Base-by-base conservation (phyloP, 345 rosid species). In the Pseudoturritis turrita region DNA sequence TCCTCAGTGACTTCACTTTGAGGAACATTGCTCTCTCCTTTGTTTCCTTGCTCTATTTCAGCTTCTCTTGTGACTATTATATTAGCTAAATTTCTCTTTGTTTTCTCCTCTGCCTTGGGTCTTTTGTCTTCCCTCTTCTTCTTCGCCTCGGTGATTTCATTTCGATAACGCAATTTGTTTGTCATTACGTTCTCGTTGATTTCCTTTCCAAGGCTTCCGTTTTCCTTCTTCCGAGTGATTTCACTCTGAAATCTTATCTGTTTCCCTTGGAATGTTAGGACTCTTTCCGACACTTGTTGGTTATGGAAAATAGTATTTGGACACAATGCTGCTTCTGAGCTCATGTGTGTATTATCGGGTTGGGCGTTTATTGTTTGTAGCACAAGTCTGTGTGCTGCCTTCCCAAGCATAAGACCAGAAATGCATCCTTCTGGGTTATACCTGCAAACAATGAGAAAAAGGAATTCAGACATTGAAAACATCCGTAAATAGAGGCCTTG, bases 341-440 rank as follows among this genome's bases (percentile, higher is more conserved):
- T 29, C 10, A 62, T 21, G 36, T 7, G 77, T 26, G 71, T 75
- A 60, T 39, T 62, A 50, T 75, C 81, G 28, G 39, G 65, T 65
- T 79, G 82, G 65, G 57, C 14, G 21, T 79, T 94, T 73, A 91
- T 82, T 68, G 90, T 88, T 68, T 87, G 85, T 57, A 74, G 68
- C 63, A 91, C 79, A 41, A 91, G 88, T 36, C 87, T 84, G 70
- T 86, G 90, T 2, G 97, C 86, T 71, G 84, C 94, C 25, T 85
- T 85, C 75, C 88, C 89, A 29, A 91, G 94, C 78, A 83, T 86
- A 52, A 47, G 78, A 17, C 93, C 87, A 46, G 89, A 81, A 49
- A 86, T 58, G 59, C 82, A 59, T 67, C 87, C 87, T 10, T 78
- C 79, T 12, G 81, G 92, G 65, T 88, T 88, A 62, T 62, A 81